These are phyloP conservation scores for Pneumocystis oryctolagi DNA, from an alignment of 1,139 yeast genomes.

Conservation along the genomic window DNA sequence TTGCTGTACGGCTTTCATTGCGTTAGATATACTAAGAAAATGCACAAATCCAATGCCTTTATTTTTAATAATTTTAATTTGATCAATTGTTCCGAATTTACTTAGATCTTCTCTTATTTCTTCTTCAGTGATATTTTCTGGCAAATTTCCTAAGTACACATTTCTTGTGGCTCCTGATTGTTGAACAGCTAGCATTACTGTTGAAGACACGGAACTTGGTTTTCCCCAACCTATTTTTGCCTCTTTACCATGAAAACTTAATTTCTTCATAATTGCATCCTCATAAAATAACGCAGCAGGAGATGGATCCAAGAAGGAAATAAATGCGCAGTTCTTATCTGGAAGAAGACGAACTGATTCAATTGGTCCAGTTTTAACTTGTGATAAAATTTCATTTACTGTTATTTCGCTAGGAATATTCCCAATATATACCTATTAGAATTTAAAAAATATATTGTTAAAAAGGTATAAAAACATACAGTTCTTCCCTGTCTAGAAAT, in stretches of 20 bases:
- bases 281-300: conserved; percentile 37
- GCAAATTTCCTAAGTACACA: conserved; percentile 67
- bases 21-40: conserved; percentile 66
- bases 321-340: conserved; percentile 35
- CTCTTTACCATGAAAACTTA: conserved; percentile 33
- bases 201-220: conserved; percentile 40
- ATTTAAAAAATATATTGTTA: neutral
- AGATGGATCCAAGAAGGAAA: conserved; percentile 33
- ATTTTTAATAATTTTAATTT: conserved; percentile 54
- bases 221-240: conserved; percentile 54
- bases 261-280: conserved; percentile 33
- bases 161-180: conserved; percentile 85
- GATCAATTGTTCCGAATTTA: conserved; percentile 70
- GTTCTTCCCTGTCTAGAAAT: neutral
- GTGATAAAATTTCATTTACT: conserved; percentile 69
- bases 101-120: conserved; percentile 51
- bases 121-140: conserved; percentile 42
- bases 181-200: conserved; percentile 58
- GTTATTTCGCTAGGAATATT: conserved; percentile 73
- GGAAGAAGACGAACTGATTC: conserved; percentile 49
- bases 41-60: conserved; percentile 70
- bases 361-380: conserved; percentile 79
- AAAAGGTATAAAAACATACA: neutral
- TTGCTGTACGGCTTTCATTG: conserved; percentile 64
- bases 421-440: conserved; percentile 74